Conservation (phyloP, 2,329 filamentous ascomycete genomes). For the Sclerotinia spermophila region DNA sequence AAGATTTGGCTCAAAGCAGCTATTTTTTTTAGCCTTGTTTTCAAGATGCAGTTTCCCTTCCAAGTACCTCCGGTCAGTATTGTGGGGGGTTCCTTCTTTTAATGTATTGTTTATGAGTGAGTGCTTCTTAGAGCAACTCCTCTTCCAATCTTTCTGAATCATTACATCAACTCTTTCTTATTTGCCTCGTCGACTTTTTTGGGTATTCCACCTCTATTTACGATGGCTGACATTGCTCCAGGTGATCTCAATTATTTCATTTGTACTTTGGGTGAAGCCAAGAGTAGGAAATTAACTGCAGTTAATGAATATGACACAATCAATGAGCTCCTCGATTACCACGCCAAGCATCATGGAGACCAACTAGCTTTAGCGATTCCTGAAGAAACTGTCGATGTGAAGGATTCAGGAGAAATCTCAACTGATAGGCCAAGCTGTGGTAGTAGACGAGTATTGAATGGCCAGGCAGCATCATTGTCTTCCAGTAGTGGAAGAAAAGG, state of each 20-base stretch:
- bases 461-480: no score
- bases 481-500: not conserved
- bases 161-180: not conserved
- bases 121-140: not conserved
- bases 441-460: not conserved
- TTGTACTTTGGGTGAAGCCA: conserved; percentile 54
- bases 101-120: not conserved
- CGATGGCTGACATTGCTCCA: not conserved
- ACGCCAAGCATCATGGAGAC: conserved; percentile 3
- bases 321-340: conserved; percentile 46
- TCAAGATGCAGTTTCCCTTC: not conserved
- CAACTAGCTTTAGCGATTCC: not conserved
- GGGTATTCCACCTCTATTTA: not conserved
- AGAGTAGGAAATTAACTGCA: conserved; percentile 40
- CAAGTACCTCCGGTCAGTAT: not conserved
- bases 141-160: not conserved
- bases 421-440: no score
- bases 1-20: not conserved
- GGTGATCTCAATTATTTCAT: conserved; percentile 47
- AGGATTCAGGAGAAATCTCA: not conserved
- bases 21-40: not conserved
- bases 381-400: not conserved
- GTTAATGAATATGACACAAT: conserved; percentile 49
- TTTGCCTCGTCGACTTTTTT: not conserved
- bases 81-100: not conserved